Base-by-base conservation (phyloP, 1,284 basidiomycete species). In the Ceratobasidium sp. region DNA sequence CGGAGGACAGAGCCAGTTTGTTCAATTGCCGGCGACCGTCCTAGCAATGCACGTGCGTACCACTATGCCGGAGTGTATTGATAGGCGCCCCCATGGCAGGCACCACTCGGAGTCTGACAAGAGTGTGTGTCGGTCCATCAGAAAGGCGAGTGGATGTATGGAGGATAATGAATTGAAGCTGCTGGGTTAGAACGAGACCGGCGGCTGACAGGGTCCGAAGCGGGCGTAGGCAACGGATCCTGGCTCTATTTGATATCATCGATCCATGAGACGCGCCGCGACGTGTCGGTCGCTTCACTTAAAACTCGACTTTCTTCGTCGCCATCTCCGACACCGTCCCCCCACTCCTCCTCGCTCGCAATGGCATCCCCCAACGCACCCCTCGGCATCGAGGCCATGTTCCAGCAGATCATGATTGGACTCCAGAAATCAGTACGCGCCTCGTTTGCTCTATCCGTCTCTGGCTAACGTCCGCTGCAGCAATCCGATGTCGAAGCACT, bases 381-480 rank as follows among this genome's bases (percentile, higher is more conserved):
- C 28, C 64, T 67, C n/a, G 64, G 64, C 21, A 43, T 67, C 34
- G 64, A 67, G 50, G 30, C 50, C 70, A 92, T 92, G 91, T 91
- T 92, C 79, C 79, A 84, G 75, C 88, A 91, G 78, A 92, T 92
- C 78, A 83, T 92, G 83, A 83, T 85, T 28, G 85, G 85, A 43
- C 86, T 92, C 34, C 86, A 89, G 77, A 87, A 89, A 81, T 91
- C 90, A 76, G 91, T 91, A 76, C 78, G 87, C 36, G 43, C 65
- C 36, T 74, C 75, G 77, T 46, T 32, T 21, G 34, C 72, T 45
- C n/a, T 48, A 58, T 43, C 26, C 6, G n/a, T n/a, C 34, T 43
- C 58, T 34, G 41, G 45, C 53, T 60, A 26, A 16, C 61, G 58
- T 69, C 39, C 43, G 14, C 58, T 57, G 26, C 74, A 93, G 91